These are phyloP conservation scores for Penicillium sp. DNA, from an alignment of 2,329 filamentous ascomycete species.

Conservation along the genomic window DNA sequence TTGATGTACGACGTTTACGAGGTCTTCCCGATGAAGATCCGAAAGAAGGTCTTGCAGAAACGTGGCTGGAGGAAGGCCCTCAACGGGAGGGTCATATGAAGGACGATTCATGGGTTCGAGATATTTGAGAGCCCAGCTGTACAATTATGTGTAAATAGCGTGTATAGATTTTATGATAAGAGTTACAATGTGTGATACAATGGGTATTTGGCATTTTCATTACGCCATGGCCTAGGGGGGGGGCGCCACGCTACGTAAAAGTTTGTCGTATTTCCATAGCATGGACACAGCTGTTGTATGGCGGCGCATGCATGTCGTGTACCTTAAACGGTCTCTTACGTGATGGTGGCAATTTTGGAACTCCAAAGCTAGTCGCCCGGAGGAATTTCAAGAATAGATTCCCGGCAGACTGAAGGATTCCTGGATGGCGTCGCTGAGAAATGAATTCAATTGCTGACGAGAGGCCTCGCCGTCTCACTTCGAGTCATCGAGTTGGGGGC, in stretches of 20 bases:
- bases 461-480: neutral
- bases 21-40: conserved; percentile 81
- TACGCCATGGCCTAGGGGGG: neutral
- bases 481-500: neutral
- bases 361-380: too few species aligned
- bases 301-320: too few species aligned
- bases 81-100: conserved; percentile 59
- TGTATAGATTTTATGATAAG: conserved; percentile 16
- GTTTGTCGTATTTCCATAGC: too few species aligned
- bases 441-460: neutral
- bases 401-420: too few species aligned
- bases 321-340: too few species aligned
- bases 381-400: too few species aligned
- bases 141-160: conserved; percentile 19
- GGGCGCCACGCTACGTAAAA: too few species aligned
- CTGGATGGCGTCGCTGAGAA: neutral
- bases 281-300: too few species aligned
- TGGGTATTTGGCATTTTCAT: neutral
- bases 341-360: too few species aligned
- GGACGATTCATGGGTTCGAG: conserved; percentile 62
- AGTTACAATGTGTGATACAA: neutral
- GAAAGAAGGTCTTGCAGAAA: conserved; percentile 74
- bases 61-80: conserved; percentile 66
- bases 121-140: conserved; percentile 46
- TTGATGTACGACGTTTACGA: conserved; percentile 70